Evolutionary conservation across 768 basidiomycete species (phyloP), one percentile per base, ranked within the genome.

Genomic region (Leucocoprinus sp.): DNA sequence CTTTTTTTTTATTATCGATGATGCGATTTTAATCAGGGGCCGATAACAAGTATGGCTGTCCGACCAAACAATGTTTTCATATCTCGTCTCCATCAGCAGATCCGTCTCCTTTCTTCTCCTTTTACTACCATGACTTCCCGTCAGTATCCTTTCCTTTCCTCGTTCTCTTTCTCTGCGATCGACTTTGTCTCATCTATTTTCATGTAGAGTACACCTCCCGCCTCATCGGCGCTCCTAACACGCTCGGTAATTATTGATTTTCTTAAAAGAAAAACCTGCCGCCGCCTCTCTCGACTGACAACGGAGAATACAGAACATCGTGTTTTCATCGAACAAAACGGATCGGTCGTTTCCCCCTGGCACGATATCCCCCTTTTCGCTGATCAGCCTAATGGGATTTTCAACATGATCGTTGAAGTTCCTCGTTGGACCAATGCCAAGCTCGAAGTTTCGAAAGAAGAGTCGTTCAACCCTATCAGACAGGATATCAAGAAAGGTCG

Each of bases 391-490:
- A 87, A 86, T 65, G 89, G 89, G 60, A 84, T 97, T 72, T 76
- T 96, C 70, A 98, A 97, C 84, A 97, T 98, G 91, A 73, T 96
- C 65, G 93, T 96, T 68, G 91, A 96, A 70, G 80, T 95, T 47
- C 96, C 96, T 39, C 87, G 96, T 59, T 99, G 96, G 96, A 96
- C 93, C 65, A 97, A 99, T 74, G 96, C 96, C 43, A 98, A 99
- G 78, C 88, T 98, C 86, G 96, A 99, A 70, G 96, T 96, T 65
- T 95, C 78, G 67, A 99, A 96, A 69, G 93, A 96, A 59, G 95
- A 98, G 66, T 44, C 79, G n/a, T 91, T 98, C 81, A 99, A 99
- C 71, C 96, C 96, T 58, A 97, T 99, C 84, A 95, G 96, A 67
- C 96, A 99, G 72, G 95, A 98, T 65, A 84, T 88, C 66, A 98